Percentiles rank a stretch among this genome's conserved stretches.
These are phyloP conservation scores for Nicotiana otophora DNA, from an alignment of 257 asterid species.

Conservation along the genomic window DNA sequence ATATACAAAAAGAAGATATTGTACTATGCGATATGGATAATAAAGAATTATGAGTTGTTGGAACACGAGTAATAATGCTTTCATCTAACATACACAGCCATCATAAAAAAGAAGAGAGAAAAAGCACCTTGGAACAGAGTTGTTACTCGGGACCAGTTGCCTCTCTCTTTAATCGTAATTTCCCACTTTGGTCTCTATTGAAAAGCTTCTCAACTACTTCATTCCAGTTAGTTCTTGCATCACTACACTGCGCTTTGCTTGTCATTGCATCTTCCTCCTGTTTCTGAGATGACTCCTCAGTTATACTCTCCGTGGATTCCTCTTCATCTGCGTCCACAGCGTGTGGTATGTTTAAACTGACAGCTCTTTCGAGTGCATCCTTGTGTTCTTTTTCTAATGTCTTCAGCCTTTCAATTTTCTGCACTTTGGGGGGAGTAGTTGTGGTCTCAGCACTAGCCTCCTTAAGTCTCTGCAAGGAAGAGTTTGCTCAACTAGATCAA, in stretches of 20 bases:
- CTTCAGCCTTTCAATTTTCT: slow-evolving; percentile 50
- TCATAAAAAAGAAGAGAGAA: background rate
- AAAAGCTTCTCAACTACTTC: slow-evolving; percentile 56
- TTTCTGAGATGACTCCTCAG: slow-evolving; percentile 19
- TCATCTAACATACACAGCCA: background rate
- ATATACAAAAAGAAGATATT: background rate
- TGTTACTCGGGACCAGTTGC: background rate
- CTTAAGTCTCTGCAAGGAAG: slow-evolving; percentile 43
- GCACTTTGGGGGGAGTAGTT: slow-evolving; percentile 63
- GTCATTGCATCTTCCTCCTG: slow-evolving; percentile 15
- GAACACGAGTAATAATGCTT: background rate
- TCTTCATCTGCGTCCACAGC: slow-evolving; percentile 39
- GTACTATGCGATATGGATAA: background rate
- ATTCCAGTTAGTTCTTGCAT: slow-evolving; percentile 61
- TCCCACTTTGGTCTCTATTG: slow-evolving; percentile 45
- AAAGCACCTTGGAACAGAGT: background rate
- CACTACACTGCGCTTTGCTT: slow-evolving; percentile 18
- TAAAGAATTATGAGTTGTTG: background rate
- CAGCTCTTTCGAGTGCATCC: slow-evolving; percentile 90
- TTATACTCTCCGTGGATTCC: slow-evolving; percentile 15
- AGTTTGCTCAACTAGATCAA: background rate
- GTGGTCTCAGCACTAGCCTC: slow-evolving; percentile 34
- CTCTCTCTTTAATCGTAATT: slow-evolving; percentile 8
- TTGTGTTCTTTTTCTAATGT: slow-evolving; percentile 84
- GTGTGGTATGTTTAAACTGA: slow-evolving; percentile 83